Percentiles rank a stretch among this genome's conserved stretches.
Evolutionary conservation across 768 basidiomycete species (phyloP).

Genomic region (Trametes gibbosa): DNA sequence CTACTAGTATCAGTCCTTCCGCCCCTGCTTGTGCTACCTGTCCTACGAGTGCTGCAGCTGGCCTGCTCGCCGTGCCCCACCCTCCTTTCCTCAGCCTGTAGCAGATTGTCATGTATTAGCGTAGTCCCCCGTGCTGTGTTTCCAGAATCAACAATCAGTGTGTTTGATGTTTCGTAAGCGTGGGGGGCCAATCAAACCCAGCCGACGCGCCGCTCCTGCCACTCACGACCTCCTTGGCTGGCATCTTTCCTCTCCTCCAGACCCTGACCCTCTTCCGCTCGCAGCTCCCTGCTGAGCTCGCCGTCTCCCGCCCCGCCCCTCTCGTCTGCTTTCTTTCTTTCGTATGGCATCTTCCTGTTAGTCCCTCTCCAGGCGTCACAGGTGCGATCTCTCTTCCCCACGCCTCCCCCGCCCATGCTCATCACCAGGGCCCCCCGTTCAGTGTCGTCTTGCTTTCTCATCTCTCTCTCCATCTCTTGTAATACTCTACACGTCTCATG

Average conservation of each 20-base stretch:
- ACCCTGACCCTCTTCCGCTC: background rate
- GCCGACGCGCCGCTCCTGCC: constrained; percentile 17
- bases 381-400: constrained; percentile 17
- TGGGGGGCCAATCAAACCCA: constrained; percentile 23
- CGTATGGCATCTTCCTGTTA: constrained; percentile 27
- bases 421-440: constrained; percentile 8
- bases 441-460: constrained; percentile 33
- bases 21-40: background rate
- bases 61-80: background rate
- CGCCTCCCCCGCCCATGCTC: constrained; percentile 21
- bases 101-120: constrained; percentile 1
- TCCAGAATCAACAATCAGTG: constrained; percentile 15
- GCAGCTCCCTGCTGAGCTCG: constrained; percentile 19
- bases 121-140: background rate
- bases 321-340: constrained; percentile 6
- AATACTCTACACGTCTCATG: constrained; percentile 20
- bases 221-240: constrained; percentile 4
- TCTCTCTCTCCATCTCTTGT: constrained; percentile 30
- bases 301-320: constrained; percentile 3
- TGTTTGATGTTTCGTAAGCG: constrained; percentile 25
- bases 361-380: constrained; percentile 23
- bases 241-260: constrained; percentile 15
- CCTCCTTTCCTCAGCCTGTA: constrained; percentile 7
- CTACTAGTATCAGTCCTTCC: background rate
- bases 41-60: background rate